Evolutionary conservation across 2,329 filamentous ascomycete species (phyloP).

Genomic region (Anthostomella pinea): DNA sequence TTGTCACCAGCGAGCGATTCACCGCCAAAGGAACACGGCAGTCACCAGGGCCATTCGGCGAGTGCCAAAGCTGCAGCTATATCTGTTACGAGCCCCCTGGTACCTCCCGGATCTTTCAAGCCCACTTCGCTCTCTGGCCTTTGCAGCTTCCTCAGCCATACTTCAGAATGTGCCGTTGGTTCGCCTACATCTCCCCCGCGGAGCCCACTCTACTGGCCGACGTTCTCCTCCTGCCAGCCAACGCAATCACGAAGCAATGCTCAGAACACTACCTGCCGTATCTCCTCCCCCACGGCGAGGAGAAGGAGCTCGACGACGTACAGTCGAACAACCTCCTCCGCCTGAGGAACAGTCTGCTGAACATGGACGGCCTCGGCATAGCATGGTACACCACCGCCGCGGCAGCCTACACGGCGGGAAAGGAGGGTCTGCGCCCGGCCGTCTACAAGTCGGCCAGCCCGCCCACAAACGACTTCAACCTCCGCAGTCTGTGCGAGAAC

Average conservation of each 20-base stretch:
- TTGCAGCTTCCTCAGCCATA: no score
- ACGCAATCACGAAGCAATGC: background rate
- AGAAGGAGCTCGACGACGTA: background rate
- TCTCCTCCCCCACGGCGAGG: background rate
- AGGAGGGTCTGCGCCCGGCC: background rate
- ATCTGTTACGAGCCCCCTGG: no score
- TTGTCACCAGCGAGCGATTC: no score
- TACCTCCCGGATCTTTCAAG: no score
- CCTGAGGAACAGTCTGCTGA: background rate
- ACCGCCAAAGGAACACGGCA: no score
- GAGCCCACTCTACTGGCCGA: background rate
- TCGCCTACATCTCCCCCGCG: background rate
- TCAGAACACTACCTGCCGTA: background rate
- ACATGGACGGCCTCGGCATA: conserved; percentile 1
- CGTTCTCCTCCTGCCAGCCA: background rate
- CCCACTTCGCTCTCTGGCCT: no score
- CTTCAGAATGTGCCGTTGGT: background rate
- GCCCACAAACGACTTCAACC: conserved; percentile 1
- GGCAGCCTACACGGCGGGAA: background rate
- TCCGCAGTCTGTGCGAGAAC: conserved; percentile 1
- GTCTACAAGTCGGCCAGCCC: background rate
- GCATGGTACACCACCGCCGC: background rate
- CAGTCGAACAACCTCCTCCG: background rate
- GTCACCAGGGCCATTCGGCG: no score
- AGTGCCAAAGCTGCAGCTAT: no score